Evolutionary conservation across 257 asterid genomes (phyloP), one percentile per base, ranked within the genome.

Genomic region (Handroanthus guayacan): DNA sequence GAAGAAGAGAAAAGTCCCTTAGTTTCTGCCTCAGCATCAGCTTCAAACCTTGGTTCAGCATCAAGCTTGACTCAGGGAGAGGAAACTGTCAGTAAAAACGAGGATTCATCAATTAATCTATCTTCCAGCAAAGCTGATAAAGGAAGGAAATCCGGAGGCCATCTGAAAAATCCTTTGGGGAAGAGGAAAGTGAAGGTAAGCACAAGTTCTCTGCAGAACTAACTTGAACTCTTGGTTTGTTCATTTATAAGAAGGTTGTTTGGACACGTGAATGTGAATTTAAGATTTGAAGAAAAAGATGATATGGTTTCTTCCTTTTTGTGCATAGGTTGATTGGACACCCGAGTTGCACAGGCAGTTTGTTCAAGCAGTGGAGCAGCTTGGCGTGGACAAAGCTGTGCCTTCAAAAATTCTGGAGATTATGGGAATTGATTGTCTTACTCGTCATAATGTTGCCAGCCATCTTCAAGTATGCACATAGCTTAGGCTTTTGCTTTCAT

Each of bases 391-490:
- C 69, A 94, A 92, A 85, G 98, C 97, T 7, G 99, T 94, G 62
- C 99, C 99, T 77, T 94, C 99, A 0, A 87, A 95, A 75, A 94
- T 94, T 82, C 86, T 94, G 44, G 99, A 92, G 81, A 90, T 92
- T 45, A 94, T 94, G 99, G 96, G 99, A 71, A 90, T 91, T 43
- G 92, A 92, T 82, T 91, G 97, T 81, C 99, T 94, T 80, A 94
- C 99, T 79, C 97, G 99, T 44, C 99, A 94, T 78, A 92, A 94
- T 69, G 87, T 94, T 63, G 99, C 99, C 1, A 94, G 99, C 79
- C 99, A 94, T 90, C 99, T 94, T 80, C 98, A 94, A 81, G 98
- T 94, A 89, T 25, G 31, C 31, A 25, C 31, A 25, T 25, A 25
- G 31, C 31, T 25, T 25, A 25, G 31, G 31, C 31, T 25, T 25